Percentiles rank a stretch among this genome's conserved stretches.
Conservation (phyloP, 202 grass and related monocot genomes). For the Eragrostis tef region DNA sequence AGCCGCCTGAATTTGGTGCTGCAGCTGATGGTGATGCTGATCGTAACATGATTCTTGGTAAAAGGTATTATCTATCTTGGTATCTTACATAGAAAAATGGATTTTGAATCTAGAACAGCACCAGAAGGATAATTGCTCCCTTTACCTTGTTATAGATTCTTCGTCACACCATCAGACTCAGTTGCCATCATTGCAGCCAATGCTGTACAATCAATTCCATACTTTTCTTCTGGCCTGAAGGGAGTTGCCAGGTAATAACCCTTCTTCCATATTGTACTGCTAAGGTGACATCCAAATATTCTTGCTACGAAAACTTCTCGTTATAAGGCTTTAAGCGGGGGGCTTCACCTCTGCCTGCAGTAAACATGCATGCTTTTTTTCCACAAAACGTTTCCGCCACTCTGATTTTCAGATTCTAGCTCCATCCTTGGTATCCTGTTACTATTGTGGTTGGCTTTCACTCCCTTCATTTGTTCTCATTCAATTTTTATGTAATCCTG, state of each 20-base stretch:
- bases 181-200: conserved; percentile 97
- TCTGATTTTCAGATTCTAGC: not conserved
- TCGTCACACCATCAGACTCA: conserved; percentile 95
- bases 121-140: not conserved
- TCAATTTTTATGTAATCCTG: not conserved
- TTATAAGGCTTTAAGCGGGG: conserved; percentile 9
- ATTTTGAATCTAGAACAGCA: conserved; percentile 23
- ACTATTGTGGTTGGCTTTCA: not conserved
- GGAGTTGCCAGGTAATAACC: conserved; percentile 85
- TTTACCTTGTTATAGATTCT: conserved; percentile 69
- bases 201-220: conserved; percentile 94
- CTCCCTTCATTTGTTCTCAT: not conserved
- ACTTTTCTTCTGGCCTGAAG: conserved; percentile 94
- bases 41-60: conserved; percentile 92
- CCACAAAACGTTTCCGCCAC: not conserved
- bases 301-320: no score
- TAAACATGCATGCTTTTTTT: conserved; percentile 27
- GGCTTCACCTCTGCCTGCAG: not conserved
- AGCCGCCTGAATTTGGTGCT: conserved; percentile 96
- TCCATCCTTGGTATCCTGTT: not conserved
- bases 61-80: conserved; percentile 62
- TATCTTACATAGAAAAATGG: not conserved
- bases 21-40: conserved; percentile 99
- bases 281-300: conserved; percentile 28
- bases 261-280: conserved; percentile 32